Evolutionary conservation across 306 rosid species (phyloP).

Genomic region (Vicia faba): DNA sequence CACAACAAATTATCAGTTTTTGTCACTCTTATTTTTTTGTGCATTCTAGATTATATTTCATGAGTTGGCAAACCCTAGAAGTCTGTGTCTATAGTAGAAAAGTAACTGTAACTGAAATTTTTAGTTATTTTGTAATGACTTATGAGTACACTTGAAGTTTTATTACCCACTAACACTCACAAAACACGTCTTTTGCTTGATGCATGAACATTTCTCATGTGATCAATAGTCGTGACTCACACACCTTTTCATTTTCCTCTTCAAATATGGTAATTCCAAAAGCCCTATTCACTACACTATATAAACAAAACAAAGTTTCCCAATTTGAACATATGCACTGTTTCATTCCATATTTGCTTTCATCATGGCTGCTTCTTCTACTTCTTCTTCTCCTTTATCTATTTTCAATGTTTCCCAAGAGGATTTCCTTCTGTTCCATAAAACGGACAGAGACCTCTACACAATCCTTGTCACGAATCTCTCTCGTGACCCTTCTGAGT

Average conservation of each 20-base stretch:
- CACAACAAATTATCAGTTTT: neutral
- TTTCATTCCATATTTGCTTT: neutral
- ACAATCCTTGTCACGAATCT: conserved; percentile 48
- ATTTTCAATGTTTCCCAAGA: conserved; percentile 38
- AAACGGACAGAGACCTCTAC: conserved; percentile 62
- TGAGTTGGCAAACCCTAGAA: neutral
- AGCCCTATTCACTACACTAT: neutral
- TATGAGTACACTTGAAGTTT: neutral
- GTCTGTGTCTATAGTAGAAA: neutral
- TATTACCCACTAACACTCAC: neutral
- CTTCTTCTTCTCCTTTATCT: neutral
- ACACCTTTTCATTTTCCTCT: neutral
- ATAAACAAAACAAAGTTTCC: neutral
- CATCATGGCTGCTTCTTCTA: conserved; percentile 9
- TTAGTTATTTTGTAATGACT: neutral
- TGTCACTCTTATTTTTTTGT: neutral
- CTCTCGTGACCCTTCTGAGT: conserved; percentile 56
- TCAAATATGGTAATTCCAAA: neutral
- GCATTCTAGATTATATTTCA: neutral
- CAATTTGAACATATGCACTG: neutral
- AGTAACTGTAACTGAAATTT: neutral
- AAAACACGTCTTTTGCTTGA: neutral
- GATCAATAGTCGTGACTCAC: neutral
- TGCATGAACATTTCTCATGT: conserved; percentile 10
- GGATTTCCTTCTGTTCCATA: conserved; percentile 55